Evolutionary conservation across 768 basidiomycete species (phyloP), one percentile per base, ranked within the genome.

Genomic region (Clitopilus passeckerianus): DNA sequence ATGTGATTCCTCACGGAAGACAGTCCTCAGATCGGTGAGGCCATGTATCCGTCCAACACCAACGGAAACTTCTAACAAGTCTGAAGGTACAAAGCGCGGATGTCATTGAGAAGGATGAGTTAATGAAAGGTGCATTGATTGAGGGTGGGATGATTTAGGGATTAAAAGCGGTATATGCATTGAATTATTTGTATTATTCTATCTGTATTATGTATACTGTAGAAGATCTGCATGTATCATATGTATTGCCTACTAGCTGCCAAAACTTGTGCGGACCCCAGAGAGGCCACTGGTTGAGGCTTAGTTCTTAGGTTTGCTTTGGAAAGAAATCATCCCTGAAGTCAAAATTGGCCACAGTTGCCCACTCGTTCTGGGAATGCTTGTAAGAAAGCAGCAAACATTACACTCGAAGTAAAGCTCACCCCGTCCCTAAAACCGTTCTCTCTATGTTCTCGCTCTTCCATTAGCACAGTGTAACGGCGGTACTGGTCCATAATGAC

Each of bases 1-100:
- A 65, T 91, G 94, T 73, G 96, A 98, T 70, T 89, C 94, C 0
- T 94, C 91, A 18, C 94, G 89, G 77, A 82, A 83, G 58, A 80
- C 78, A 2, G 85, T 88, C 1, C 71, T 91, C 16, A 63, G 61
- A 54, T 56, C 61, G 52, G 76, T 76, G 54, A 20, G 69, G 59
- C 16, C 24, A 34, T 52, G 18, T 23, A 35, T 16, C 37, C 22
- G 5, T 53, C 44, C 23, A 8, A 20, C 27, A 15, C 8, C 24
- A n/a, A 15, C 33, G n/a, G 14, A 18, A 18, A 18, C 27, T 10
- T 41, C 5, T 27, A 27, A 30, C 20, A 22, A 54, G 15, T 22
- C 34, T 14, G 37, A 37, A 64, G 63, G 35, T 60, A 46, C 46
- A 60, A 55, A 65, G 60, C 6, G 58, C 65, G 18, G 64, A 70